phyloP scores from a whole-genome alignment of 129 eudicot species.

The Silybum marianum region DNA sequence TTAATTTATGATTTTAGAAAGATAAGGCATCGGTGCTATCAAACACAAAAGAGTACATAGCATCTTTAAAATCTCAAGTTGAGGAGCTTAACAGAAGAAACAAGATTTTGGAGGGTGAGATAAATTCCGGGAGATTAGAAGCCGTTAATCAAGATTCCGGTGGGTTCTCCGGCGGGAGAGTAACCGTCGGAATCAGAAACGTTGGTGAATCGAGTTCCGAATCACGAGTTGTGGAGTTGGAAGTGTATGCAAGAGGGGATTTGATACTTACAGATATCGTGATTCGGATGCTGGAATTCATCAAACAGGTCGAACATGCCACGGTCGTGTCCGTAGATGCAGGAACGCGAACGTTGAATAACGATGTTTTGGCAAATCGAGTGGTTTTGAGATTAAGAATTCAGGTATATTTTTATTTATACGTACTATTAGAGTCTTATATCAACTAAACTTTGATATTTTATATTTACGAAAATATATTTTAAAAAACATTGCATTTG shows the following conservation, averaged over 20 bases:
- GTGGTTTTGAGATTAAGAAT: slow-evolving; percentile 52
- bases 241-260: slow-evolving; percentile 57
- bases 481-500: background rate
- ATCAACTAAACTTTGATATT: background rate
- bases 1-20: slow-evolving; percentile 41
- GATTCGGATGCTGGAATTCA: slow-evolving; percentile 44
- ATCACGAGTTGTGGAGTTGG: slow-evolving; percentile 46
- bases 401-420: slow-evolving; percentile 48
- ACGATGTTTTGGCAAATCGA: slow-evolving; percentile 23
- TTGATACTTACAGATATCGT: slow-evolving; percentile 42
- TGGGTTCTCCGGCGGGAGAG: slow-evolving; percentile 31
- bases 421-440: background rate
- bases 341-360: slow-evolving; percentile 30
- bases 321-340: slow-evolving; percentile 52
- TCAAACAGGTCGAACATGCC: slow-evolving; percentile 42
- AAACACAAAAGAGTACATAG: slow-evolving; percentile 62
- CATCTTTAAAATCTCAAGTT: slow-evolving; percentile 53
- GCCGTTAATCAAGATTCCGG: slow-evolving; percentile 6
- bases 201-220: slow-evolving; percentile 52
- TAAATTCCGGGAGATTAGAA: background rate
- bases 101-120: slow-evolving; percentile 49
- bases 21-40: slow-evolving; percentile 77
- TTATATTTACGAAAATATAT: too few relatives aligned
- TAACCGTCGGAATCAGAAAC: slow-evolving; percentile 27
- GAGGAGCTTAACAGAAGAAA: slow-evolving; percentile 57